phyloP scores from a whole-genome alignment of 176 grass and related monocot genomes.

The Carex pumila region DNA sequence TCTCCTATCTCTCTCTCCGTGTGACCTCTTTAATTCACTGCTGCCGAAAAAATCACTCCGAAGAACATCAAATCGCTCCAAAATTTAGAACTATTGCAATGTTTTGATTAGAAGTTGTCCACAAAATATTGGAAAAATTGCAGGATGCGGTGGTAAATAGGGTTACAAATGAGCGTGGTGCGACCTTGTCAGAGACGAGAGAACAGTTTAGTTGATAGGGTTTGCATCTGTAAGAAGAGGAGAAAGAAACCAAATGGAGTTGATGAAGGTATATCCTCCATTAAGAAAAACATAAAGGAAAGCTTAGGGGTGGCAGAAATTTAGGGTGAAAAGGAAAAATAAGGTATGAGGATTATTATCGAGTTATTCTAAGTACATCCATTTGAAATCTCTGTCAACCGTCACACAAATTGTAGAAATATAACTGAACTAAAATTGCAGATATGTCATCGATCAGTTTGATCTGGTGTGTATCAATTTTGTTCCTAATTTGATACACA shows the following conservation, averaged over 20 bases:
- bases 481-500: background rate
- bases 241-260: conserved; percentile 16
- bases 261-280: background rate
- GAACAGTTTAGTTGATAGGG: background rate
- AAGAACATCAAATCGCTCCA: too few species aligned
- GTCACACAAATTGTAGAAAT: background rate
- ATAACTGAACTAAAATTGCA: background rate
- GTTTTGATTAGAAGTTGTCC: too few species aligned
- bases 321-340: background rate
- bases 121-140: background rate
- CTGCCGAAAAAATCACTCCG: too few species aligned
- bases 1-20: too few species aligned
- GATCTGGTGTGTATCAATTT: background rate
- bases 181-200: conserved; percentile 16
- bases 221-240: conserved; percentile 4
- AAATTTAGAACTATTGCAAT: too few species aligned
- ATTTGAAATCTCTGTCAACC: background rate
- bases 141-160: conserved; percentile 25
- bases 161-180: background rate
- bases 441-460: background rate
- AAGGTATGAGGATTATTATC: background rate
- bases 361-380: background rate
- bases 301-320: background rate
- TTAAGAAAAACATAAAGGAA: conserved; percentile 10
- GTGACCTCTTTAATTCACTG: too few species aligned